These are phyloP conservation scores for Boletus tomentosulus DNA, from an alignment of 768 basidiomycete species.

Conservation along the genomic window DNA sequence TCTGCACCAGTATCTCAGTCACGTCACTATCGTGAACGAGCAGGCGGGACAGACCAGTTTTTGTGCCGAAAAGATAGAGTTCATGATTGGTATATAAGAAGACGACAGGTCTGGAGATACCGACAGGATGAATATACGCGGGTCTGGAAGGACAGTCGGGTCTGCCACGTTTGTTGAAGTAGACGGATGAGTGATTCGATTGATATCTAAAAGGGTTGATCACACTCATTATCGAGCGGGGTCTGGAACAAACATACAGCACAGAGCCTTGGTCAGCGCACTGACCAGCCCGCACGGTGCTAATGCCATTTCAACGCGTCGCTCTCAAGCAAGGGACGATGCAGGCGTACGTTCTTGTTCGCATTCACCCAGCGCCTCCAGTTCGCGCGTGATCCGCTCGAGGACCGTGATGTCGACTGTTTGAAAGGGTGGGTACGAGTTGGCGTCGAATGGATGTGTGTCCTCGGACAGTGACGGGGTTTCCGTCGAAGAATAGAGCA, in stretches of 20 bases:
- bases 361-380: conserved; percentile 47
- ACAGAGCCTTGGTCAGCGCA: conserved; percentile 88
- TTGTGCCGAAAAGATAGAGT: conserved; percentile 97
- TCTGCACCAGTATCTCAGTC: conserved; percentile 48
- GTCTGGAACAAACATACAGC: conserved; percentile 52
- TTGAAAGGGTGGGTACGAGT: conserved; percentile 82
- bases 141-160: conserved; percentile 37
- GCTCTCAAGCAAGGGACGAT: not conserved
- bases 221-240: not conserved
- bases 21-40: not conserved
- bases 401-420: conserved; percentile 67
- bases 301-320: conserved; percentile 19
- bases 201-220: conserved; percentile 53
- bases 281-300: conserved; percentile 76
- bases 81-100: conserved; percentile 98
- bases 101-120: conserved; percentile 87
- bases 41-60: conserved; percentile 63
- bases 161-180: conserved; percentile 29
- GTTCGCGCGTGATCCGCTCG: conserved; percentile 54
- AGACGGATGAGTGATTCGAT: conserved; percentile 44
- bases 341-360: conserved; percentile 41
- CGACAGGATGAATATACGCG: conserved; percentile 74
- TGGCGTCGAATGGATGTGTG: conserved; percentile 53
- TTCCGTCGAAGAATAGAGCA: conserved; percentile 73
- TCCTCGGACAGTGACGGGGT: conserved; percentile 33